Evolutionary conservation across 208 protist genomes (phyloP).

Genomic region (Leishmania mexicana): DNA sequence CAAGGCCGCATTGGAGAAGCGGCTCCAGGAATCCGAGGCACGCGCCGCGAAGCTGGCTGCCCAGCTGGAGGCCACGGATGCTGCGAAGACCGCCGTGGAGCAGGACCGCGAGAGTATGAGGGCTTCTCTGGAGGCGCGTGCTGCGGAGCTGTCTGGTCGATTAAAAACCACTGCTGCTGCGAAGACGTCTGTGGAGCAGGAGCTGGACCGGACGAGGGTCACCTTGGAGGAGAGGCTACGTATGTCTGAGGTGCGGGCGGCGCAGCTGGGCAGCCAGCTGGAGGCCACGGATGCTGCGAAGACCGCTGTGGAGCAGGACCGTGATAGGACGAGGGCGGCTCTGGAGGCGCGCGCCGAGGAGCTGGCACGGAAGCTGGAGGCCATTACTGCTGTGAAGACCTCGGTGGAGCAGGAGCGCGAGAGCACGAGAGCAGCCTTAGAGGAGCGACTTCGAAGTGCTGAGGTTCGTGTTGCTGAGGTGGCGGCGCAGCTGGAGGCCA

Average conservation of each 20-base stretch:
- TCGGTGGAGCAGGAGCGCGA: constrained; percentile 6
- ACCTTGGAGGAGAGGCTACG: neutral
- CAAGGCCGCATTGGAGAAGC: too few species aligned
- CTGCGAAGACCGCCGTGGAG: too few species aligned
- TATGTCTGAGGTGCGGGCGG: neutral
- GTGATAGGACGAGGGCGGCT: neutral
- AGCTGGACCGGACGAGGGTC: neutral
- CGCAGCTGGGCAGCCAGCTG: neutral
- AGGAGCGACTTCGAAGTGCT: neutral
- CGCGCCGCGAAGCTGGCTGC: too few species aligned
- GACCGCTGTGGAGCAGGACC: neutral
- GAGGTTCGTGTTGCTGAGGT: neutral
- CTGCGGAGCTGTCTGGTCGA: neutral
- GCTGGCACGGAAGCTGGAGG: neutral
- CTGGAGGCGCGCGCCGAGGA: neutral
- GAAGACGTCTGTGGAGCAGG: neutral
- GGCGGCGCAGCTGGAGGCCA: too few species aligned
- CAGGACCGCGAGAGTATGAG: too few species aligned
- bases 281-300: neutral
- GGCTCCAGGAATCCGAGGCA: too few species aligned
- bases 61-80: too few species aligned
- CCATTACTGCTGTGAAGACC: constrained; percentile 38
- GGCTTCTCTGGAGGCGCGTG: neutral
- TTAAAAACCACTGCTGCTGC: neutral
- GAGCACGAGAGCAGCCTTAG: neutral